Evolutionary conservation across 208 protist species (phyloP), one percentile per base, ranked within the genome.

Genomic region (Acanthamoeba healyi): DNA sequence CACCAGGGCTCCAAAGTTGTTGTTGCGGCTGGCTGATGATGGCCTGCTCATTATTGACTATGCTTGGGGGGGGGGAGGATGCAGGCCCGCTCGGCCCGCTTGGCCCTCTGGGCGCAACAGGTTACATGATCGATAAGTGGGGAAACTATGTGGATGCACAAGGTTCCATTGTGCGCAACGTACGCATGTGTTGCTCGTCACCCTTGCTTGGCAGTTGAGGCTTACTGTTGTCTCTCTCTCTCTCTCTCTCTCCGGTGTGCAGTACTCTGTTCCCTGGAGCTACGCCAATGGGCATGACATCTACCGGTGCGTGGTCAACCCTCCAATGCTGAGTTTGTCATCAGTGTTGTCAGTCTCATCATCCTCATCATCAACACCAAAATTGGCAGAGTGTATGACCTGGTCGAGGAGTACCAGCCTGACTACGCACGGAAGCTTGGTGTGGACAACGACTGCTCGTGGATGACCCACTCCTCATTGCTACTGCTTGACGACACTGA

Each of bases 371-470:
- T 5, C 54, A 61, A 26, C 10, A 61, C 54, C 24, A 5, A 5
- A 5, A 17, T 61, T 61, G 15, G 44, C 17, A 74, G 65, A 38
- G 19, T 17, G 7, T 74, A 74, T 29, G 65, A 74, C 12, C 65
- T 74, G 10, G 65, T 74, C n/a, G 65, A 74, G 65, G n/a, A 34
- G 12, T 74, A 74, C 65, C 65, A 74, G 24, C 29, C 65, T 1
- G 65, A 74, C 12, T 74, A 74, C 19, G 65, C 65, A 6, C 65
- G 24, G 19, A 2, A 14, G 65, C 34, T 74, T 10, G n/a, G n/a
- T n/a, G 38, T 29, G 24, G 65, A 74, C 34, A 74, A 74, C 65
- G 65, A 74, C 65, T 74, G 65, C 34, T 74, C 65, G 10, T 74
- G 65, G 65, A 74, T 74, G 65, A 74, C 65, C 7, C 65, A 38